Conservation (phyloP, 371 early-diverging fungal species). For the Lichtheimia hyalospora region DNA sequence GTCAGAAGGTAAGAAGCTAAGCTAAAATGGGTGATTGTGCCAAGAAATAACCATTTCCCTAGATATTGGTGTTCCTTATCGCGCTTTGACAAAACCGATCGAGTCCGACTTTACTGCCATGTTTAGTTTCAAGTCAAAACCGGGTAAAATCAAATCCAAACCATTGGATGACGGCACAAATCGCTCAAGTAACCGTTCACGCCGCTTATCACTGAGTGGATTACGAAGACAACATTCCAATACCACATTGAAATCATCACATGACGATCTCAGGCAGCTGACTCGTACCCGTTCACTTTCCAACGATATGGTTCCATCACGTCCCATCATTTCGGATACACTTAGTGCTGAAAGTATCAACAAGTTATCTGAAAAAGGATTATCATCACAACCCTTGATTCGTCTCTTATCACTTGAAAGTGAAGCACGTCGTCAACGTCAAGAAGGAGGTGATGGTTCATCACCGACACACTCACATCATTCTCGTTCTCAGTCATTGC, state of each 20-base stretch:
- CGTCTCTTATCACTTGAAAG: constrained; percentile 27
- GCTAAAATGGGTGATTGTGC: neutral
- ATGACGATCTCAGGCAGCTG: constrained; percentile 4
- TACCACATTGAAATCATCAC: constrained; percentile 6
- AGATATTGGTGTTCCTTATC: constrained; percentile 40
- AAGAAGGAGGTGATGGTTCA: constrained; percentile 6
- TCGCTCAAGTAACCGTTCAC: constrained; percentile 1
- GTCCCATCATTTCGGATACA: constrained; percentile 8
- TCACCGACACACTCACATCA: constrained; percentile 3
- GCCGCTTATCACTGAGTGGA: constrained; percentile 20
- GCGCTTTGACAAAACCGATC: constrained; percentile 29
- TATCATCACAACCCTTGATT: constrained; percentile 23
- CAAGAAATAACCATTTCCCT: neutral
- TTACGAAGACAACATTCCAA: constrained; percentile 23
- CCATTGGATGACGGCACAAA: neutral
- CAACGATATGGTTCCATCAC: constrained; percentile 8
- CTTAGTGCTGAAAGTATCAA: constrained; percentile 12
- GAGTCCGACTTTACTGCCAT: constrained; percentile 29
- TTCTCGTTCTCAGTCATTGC: constrained; percentile 6
- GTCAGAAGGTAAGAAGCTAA: constrained; percentile 31
- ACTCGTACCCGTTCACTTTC: constrained; percentile 16
- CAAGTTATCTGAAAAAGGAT: constrained; percentile 10
- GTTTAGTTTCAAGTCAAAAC: constrained; percentile 26
- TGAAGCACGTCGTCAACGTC: constrained; percentile 19
- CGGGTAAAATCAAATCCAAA: constrained; percentile 5